These are phyloP conservation scores for Trypanosoma cruzi DNA, from an alignment of 208 protist species.

Conservation along the genomic window DNA sequence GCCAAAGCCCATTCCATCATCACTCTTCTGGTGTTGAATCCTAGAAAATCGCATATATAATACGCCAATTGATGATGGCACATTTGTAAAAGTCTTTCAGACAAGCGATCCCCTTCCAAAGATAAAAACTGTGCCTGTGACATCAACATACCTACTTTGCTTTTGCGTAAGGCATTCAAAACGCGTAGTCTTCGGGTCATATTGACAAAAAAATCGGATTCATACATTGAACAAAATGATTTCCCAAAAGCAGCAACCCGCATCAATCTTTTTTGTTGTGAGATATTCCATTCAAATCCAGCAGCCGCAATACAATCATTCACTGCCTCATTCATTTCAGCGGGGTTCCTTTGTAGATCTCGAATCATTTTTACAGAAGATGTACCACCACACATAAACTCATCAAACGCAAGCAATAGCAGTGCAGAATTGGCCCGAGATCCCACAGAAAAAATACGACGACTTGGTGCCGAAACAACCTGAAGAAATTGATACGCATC, in stretches of 20 bases:
- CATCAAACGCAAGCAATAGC: slow-evolving; percentile 71
- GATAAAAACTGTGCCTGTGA: slow-evolving; percentile 81
- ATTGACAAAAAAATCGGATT: slow-evolving; percentile 80
- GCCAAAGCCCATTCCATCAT: slow-evolving; percentile 94
- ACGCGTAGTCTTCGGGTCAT: slow-evolving; percentile 84
- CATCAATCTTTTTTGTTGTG: slow-evolving; percentile 86
- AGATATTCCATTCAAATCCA: slow-evolving; percentile 73
- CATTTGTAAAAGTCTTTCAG: slow-evolving; percentile 76
- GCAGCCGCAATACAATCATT: slow-evolving; percentile 90
- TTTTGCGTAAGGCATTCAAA: slow-evolving; percentile 81
- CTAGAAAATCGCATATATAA: slow-evolving; percentile 68
- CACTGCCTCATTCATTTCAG: slow-evolving; percentile 75
- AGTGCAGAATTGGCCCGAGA: slow-evolving; percentile 61
- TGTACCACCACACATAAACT: slow-evolving; percentile 77
- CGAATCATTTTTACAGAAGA: slow-evolving; percentile 67
- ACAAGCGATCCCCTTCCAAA: slow-evolving; percentile 60
- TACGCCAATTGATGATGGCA: slow-evolving; percentile 91
- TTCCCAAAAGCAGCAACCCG: slow-evolving; percentile 94
- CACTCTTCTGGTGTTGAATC: slow-evolving; percentile 62
- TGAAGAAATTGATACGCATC: slow-evolving; percentile 73
- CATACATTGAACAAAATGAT: slow-evolving; percentile 88
- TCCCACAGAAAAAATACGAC: slow-evolving; percentile 74
- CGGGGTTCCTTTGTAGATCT: slow-evolving; percentile 50
- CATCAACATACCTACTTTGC: slow-evolving; percentile 83
- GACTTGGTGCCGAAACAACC: slow-evolving; percentile 39